Percentiles rank a stretch among this genome's conserved stretches.
These are phyloP conservation scores for Colletotrichum australisinense DNA, from an alignment of 2,329 filamentous ascomycete species.

Conservation along the genomic window DNA sequence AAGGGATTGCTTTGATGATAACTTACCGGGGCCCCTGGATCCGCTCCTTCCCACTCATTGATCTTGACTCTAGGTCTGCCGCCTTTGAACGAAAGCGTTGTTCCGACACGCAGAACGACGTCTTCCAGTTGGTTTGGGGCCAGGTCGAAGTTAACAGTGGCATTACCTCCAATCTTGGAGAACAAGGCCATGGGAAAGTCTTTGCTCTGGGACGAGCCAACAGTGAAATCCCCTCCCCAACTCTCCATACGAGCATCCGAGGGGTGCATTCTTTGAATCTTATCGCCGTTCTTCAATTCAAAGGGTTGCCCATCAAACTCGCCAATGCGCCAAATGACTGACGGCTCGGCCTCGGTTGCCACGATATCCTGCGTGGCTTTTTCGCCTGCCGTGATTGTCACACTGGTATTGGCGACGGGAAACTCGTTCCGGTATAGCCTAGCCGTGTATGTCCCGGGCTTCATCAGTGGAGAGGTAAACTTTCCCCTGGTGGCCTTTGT, in stretches of 20 bases:
- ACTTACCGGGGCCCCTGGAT: constrained; percentile 48
- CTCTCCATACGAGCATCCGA: constrained; percentile 63
- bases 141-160: constrained; percentile 63
- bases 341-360: constrained; percentile 49
- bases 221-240: constrained; percentile 64
- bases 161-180: constrained; percentile 57
- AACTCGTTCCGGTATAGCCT: constrained; percentile 68
- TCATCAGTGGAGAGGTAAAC: constrained; percentile 69
- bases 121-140: constrained; percentile 53
- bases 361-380: constrained; percentile 61
- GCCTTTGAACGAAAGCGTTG: constrained; percentile 66
- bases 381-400: constrained; percentile 58
- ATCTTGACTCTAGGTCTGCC: constrained; percentile 60
- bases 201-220: constrained; percentile 57
- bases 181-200: constrained; percentile 70
- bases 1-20: constrained; percentile 41
- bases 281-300: constrained; percentile 68
- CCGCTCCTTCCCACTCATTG: constrained; percentile 44
- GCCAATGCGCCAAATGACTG: constrained; percentile 65
- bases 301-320: constrained; percentile 67
- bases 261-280: constrained; percentile 69
- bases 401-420: constrained; percentile 57
- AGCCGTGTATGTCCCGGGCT: constrained; percentile 70
- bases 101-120: constrained; percentile 66
- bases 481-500: constrained; percentile 56